Evolutionary conservation across 176 grass and related monocot species (phyloP).

Genomic region (Elymus sibiricus): DNA sequence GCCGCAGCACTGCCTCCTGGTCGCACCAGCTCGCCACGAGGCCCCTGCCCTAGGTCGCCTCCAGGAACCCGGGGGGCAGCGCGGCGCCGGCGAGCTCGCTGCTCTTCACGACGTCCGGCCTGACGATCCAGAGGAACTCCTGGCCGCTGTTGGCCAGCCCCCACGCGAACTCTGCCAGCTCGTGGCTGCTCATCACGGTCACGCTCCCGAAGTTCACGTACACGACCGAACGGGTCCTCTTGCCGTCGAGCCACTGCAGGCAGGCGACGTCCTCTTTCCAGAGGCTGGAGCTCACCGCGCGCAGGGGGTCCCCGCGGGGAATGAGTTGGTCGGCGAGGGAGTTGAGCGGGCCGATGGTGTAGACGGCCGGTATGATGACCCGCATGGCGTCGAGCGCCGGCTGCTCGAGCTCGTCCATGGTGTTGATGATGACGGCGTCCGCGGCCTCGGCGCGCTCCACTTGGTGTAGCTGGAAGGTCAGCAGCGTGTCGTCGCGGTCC

Average conservation of each 20-base stretch:
- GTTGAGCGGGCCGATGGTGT: conserved; percentile 39
- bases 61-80: conserved; percentile 39
- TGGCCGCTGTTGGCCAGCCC: conserved; percentile 52
- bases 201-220: conserved; percentile 15
- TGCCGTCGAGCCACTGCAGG: background rate
- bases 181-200: conserved; percentile 1
- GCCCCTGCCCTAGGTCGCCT: conserved; percentile 22
- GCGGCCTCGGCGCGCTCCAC: conserved; percentile 4
- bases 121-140: background rate
- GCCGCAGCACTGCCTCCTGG: conserved; percentile 40
- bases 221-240: background rate
- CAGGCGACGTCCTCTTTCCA: background rate
- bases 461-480: conserved; percentile 20
- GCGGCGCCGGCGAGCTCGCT: background rate
- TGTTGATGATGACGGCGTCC: conserved; percentile 35
- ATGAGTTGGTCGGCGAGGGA: background rate
- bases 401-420: conserved; percentile 40
- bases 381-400: conserved; percentile 33
- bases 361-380: conserved; percentile 20
- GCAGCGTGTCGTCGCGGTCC: conserved; percentile 11
- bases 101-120: background rate
- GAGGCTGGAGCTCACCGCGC: background rate
- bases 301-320: background rate
- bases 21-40: conserved; percentile 36
- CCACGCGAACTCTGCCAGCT: conserved; percentile 68